A percentile compares a stretch with the other conserved stretches of the same genome.
These are phyloP conservation scores for Parasitella parasitica DNA, from an alignment of 371 early-diverging fungal species.

Conservation along the genomic window DNA sequence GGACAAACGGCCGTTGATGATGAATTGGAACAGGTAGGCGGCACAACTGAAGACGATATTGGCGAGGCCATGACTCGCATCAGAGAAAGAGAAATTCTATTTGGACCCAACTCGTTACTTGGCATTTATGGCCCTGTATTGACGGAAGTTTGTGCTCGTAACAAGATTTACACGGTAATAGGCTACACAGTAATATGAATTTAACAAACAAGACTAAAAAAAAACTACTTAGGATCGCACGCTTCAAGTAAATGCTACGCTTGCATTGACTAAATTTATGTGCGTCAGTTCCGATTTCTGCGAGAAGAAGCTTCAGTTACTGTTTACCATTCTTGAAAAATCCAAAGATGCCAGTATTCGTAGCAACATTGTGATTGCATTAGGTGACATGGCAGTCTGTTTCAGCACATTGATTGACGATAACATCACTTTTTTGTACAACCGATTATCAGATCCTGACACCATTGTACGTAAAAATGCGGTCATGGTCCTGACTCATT, in stretches of 20 bases:
- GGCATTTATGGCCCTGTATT: constrained; percentile 81
- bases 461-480: constrained; percentile 88
- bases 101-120: constrained; percentile 75
- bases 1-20: constrained; percentile 40
- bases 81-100: constrained; percentile 89
- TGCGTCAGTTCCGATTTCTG: constrained; percentile 93
- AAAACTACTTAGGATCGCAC: constrained; percentile 60
- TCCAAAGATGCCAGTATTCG: constrained; percentile 77
- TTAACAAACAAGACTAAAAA: neutral
- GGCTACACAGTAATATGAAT: too few species aligned
- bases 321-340: constrained; percentile 88
- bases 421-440: constrained; percentile 90
- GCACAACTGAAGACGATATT: constrained; percentile 94
- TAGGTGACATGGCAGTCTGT: constrained; percentile 96
- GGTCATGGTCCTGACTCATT: constrained; percentile 95
- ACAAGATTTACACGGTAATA: constrained; percentile 78
- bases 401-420: constrained; percentile 94
- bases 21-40: constrained; percentile 89
- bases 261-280: constrained; percentile 94
- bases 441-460: constrained; percentile 81
- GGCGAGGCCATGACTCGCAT: constrained; percentile 82
- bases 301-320: constrained; percentile 85
- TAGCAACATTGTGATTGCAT: constrained; percentile 88
- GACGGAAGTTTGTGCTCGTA: constrained; percentile 77
- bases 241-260: constrained; percentile 80